Conservation (phyloP, 768 basidiomycete genomes). For the Guyanaporus albipodus region DNA sequence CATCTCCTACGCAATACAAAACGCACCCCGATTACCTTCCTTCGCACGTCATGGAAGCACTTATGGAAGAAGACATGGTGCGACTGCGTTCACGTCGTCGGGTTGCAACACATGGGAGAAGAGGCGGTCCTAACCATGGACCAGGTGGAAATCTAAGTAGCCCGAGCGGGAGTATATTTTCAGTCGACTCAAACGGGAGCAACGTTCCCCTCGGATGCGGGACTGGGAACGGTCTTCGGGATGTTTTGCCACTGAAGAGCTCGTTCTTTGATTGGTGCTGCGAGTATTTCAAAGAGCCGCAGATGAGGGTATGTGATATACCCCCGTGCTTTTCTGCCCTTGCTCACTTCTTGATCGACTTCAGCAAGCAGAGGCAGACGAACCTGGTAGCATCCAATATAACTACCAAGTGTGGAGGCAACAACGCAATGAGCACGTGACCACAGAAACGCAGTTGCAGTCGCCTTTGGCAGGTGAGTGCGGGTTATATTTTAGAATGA, state of each 20-base stretch:
- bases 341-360: conserved; percentile 13
- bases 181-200: conserved; percentile 63
- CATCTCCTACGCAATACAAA: conserved; percentile 33
- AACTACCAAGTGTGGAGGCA: conserved; percentile 97
- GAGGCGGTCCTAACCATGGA: conserved; percentile 38
- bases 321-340: background rate
- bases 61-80: conserved; percentile 95
- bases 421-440: conserved; percentile 79
- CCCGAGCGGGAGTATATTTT: conserved; percentile 74
- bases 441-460: conserved; percentile 64
- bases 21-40: conserved; percentile 56
- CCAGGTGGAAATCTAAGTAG: conserved; percentile 49
- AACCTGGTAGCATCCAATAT: conserved; percentile 90
- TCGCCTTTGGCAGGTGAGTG: conserved; percentile 68
- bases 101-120: conserved; percentile 36
- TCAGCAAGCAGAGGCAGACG: conserved; percentile 91
- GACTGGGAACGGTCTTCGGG: conserved; percentile 75
- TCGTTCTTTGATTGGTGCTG: conserved; percentile 93
- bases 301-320: conserved; percentile 79
- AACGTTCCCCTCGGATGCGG: conserved; percentile 74
- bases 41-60: conserved; percentile 78
- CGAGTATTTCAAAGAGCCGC: conserved; percentile 97
- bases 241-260: conserved; percentile 87
- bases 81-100: conserved; percentile 69
- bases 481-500: too few species aligned